Evolutionary conservation across 164 flowering plant genomes (phyloP).

Genomic region (Euptelea pleiosperma): DNA sequence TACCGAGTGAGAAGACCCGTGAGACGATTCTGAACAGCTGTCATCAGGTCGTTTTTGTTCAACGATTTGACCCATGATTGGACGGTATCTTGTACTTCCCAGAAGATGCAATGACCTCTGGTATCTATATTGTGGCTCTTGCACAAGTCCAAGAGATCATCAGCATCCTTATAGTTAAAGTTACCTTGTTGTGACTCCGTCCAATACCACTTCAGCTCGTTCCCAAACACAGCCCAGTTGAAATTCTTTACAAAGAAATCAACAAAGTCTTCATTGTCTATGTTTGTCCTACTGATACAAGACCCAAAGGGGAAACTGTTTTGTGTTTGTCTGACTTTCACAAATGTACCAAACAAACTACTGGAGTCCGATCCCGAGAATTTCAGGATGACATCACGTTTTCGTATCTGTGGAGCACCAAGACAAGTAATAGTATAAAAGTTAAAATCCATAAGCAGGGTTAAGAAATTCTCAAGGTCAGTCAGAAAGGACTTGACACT

Average conservation of each 20-base stretch:
- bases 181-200: conserved; percentile 82
- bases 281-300: conserved; percentile 64
- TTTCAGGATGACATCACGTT: conserved; percentile 77
- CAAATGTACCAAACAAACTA: conserved; percentile 36
- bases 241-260: conserved; percentile 70
- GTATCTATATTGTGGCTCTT: conserved; percentile 44
- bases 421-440: neutral
- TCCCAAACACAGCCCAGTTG: conserved; percentile 93
- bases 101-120: conserved; percentile 94
- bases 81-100: conserved; percentile 74
- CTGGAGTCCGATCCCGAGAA: conserved; percentile 43
- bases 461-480: too few species aligned
- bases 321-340: conserved; percentile 62
- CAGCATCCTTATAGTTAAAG: conserved; percentile 84
- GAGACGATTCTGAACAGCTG: conserved; percentile 79
- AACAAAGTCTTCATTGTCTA: conserved; percentile 91
- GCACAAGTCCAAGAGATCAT: conserved; percentile 68
- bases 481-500: neutral
- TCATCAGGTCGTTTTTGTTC: conserved; percentile 47
- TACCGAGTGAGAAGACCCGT: conserved; percentile 71
- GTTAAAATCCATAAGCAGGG: neutral
- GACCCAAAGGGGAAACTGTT: conserved; percentile 87
- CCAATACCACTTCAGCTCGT: conserved; percentile 94
- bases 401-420: conserved; percentile 60
- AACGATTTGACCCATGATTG: conserved; percentile 71